Evolutionary conservation across 371 early-diverging fungal species (phyloP).

Genomic region (Chytridium lagenaria): DNA sequence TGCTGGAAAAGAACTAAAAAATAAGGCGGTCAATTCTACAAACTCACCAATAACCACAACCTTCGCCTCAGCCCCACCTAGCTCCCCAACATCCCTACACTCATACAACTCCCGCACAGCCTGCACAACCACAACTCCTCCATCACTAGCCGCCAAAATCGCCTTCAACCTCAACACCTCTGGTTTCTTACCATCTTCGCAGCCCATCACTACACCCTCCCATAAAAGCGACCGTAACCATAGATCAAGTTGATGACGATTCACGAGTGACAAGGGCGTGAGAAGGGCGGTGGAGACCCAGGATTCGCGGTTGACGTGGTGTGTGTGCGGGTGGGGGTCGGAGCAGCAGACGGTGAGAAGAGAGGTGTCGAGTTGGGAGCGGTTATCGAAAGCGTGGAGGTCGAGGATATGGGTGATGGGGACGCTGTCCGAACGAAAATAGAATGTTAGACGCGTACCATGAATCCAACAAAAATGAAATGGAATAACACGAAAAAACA

Average conservation of each 20-base stretch:
- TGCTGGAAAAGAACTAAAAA: background rate
- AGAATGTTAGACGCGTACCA: background rate
- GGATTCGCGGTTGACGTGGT: constrained; percentile 37
- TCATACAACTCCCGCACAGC: constrained; percentile 94
- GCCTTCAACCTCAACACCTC: constrained; percentile 86
- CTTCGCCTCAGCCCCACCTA: constrained; percentile 45
- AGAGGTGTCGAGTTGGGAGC: constrained; percentile 25
- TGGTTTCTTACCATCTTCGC: background rate
- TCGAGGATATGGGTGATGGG: constrained; percentile 77
- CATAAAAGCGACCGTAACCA: constrained; percentile 94
- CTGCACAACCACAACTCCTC: constrained; percentile 65
- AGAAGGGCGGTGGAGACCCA: constrained; percentile 52
- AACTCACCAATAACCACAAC: constrained; percentile 74
- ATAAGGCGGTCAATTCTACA: background rate
- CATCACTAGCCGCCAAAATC: constrained; percentile 59
- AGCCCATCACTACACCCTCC: constrained; percentile 69
- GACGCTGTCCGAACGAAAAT: constrained; percentile 50
- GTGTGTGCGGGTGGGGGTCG: constrained; percentile 8
- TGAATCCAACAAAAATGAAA: background rate
- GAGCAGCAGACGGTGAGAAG: constrained; percentile 15
- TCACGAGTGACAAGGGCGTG: constrained; percentile 38
- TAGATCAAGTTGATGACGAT: constrained; percentile 60
- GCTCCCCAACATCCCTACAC: constrained; percentile 67
- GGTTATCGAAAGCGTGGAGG: constrained; percentile 74
- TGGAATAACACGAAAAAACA: background rate